A percentile compares a stretch with the other conserved stretches of the same genome.
Conservation (phyloP, 139 green algal species). For the Edaphochlamys debaryana region DNA sequence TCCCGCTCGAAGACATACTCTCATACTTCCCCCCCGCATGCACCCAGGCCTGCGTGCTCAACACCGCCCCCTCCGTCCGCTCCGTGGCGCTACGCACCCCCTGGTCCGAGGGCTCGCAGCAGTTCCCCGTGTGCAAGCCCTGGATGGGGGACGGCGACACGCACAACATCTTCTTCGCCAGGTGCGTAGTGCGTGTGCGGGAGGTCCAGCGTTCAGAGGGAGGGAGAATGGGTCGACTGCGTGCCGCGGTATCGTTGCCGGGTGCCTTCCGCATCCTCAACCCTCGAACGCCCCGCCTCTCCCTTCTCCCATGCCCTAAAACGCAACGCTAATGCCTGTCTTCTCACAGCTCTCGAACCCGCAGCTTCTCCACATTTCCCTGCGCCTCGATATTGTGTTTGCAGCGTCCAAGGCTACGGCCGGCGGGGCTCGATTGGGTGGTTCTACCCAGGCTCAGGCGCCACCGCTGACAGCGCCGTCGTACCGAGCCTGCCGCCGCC, state of each 20-base stretch:
- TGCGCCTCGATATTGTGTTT: too few relatives aligned
- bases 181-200: constrained; percentile 53
- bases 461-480: constrained; percentile 75
- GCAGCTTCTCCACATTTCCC: too few relatives aligned
- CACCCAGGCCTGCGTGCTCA: constrained; percentile 67
- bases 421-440: constrained; percentile 54
- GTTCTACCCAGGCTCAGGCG: constrained; percentile 88
- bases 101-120: constrained; percentile 69
- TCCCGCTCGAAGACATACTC: too few relatives aligned
- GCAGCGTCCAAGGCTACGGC: constrained; percentile 82
- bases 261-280: too few relatives aligned
- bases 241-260: too few relatives aligned
- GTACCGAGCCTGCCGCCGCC: not conserved
- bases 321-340: too few relatives aligned
- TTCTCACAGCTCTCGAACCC: too few relatives aligned
- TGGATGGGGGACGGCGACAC: constrained; percentile 87
- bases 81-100: too few relatives aligned
- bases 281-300: too few relatives aligned
- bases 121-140: constrained; percentile 81
- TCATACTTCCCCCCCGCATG: too few relatives aligned
- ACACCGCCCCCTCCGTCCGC: constrained; percentile 57
- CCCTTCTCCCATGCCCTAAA: too few relatives aligned
- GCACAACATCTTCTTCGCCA: constrained; percentile 92
- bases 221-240: not conserved
- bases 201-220: not conserved